Conservation (phyloP, 2,329 filamentous ascomycete genomes). For the Alternaria sp. region DNA sequence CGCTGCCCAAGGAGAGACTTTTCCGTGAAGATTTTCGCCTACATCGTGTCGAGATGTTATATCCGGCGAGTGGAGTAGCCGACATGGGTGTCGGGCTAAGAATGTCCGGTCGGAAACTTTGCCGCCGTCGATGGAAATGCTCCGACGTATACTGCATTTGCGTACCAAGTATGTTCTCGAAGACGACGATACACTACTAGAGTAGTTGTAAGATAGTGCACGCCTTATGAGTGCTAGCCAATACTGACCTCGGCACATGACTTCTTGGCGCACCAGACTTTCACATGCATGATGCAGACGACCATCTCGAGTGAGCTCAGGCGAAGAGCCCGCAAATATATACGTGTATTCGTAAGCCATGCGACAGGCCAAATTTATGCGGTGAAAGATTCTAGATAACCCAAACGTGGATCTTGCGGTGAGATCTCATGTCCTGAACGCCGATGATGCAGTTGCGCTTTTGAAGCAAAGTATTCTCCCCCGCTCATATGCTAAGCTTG, state of each 20-base stretch:
- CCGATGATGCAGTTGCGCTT: conserved; percentile 34
- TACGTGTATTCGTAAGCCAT: conserved; percentile 11
- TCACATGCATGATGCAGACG: conserved; percentile 13
- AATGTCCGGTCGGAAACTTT: conserved; percentile 4
- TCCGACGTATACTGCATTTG: neutral
- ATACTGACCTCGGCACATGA: neutral
- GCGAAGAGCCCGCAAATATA: conserved; percentile 13
- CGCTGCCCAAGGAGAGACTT: conserved; percentile 32
- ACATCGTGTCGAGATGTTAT: conserved; percentile 15
- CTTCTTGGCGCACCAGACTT: conserved; percentile 10
- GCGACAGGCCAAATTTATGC: conserved; percentile 2
- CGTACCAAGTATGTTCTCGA: neutral
- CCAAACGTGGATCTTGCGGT: conserved; percentile 11
- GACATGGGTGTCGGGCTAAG: conserved; percentile 19
- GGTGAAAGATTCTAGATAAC: conserved; percentile 16
- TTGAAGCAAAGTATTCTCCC: conserved; percentile 1
- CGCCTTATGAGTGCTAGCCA: neutral
- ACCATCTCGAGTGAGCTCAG: conserved; percentile 9
- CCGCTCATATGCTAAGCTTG: conserved; percentile 71
- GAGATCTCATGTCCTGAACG: conserved; percentile 29
- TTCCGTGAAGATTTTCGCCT: conserved; percentile 37
- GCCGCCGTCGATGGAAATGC: neutral
- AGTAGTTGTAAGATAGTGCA: neutral
- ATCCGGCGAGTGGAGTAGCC: conserved; percentile 35
- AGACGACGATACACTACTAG: neutral